Conservation (phyloP, 306 rosid species). For the Lupinus albus region DNA sequence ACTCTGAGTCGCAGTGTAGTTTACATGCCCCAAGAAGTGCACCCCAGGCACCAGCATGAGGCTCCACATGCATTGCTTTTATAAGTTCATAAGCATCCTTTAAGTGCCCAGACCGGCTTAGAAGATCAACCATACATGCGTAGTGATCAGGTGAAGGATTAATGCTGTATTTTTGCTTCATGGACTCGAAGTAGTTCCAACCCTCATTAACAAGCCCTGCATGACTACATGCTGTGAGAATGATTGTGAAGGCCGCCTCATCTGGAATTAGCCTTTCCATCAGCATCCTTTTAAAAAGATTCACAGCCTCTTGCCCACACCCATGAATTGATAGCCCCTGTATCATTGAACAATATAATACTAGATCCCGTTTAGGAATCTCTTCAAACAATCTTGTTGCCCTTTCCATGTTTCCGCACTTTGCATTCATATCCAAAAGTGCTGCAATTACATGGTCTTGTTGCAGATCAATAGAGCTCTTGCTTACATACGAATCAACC, state of each 20-base stretch:
- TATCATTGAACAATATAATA: conserved; percentile 70
- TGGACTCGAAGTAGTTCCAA: conserved; percentile 59
- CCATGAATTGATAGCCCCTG: conserved; percentile 83
- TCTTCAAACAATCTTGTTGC: conserved; percentile 55
- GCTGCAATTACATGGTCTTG: conserved; percentile 65
- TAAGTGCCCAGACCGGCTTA: conserved; percentile 66
- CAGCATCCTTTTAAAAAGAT: conserved; percentile 66
- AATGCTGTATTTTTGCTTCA: conserved; percentile 50
- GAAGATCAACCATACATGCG: conserved; percentile 82
- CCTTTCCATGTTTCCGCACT: conserved; percentile 79
- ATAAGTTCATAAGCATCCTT: conserved; percentile 68
- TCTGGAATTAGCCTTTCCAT: conserved; percentile 69
- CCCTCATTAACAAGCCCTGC: conserved; percentile 76
- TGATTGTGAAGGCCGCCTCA: conserved; percentile 72
- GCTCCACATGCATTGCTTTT: conserved; percentile 58
- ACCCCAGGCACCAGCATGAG: conserved; percentile 74
- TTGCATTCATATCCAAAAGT: conserved; percentile 82
- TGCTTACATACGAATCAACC: conserved; percentile 60
- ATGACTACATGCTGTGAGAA: conserved; percentile 72
- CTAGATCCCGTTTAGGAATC: conserved; percentile 54
- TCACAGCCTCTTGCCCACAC: conserved; percentile 56
- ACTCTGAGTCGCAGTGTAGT: conserved; percentile 49
- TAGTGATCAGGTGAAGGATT: conserved; percentile 70
- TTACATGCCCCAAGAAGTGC: conserved; percentile 82
- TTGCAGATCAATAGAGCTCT: conserved; percentile 45